Conservation (phyloP, 305 asterid genomes). For the Ajuga reptans region DNA sequence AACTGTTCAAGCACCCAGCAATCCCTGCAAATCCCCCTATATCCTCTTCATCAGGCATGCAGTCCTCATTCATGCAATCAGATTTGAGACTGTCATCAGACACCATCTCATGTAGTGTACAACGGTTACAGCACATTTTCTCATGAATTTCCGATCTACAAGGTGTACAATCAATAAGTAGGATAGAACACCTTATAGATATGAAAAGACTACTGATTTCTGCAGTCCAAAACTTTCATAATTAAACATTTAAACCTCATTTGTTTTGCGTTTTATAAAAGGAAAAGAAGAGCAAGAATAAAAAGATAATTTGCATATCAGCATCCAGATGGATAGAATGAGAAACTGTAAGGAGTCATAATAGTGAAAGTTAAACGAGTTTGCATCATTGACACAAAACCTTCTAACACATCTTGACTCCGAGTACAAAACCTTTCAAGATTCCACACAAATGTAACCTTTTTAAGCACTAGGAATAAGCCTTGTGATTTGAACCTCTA, state of each 20-base stretch:
- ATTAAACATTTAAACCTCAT: neutral
- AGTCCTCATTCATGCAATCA: conserved; percentile 20
- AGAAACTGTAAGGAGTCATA: neutral
- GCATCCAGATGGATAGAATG: neutral
- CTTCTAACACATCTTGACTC: too few relatives aligned
- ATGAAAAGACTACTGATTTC: neutral
- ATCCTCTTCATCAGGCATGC: conserved; percentile 57
- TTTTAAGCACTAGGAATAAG: too few relatives aligned
- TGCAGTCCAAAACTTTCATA: conserved; percentile 1
- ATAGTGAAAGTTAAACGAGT: neutral
- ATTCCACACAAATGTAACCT: too few relatives aligned
- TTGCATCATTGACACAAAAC: neutral
- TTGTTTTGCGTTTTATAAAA: neutral
- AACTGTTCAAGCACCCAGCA: conserved; percentile 59
- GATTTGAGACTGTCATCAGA: conserved; percentile 27
- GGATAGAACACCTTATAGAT: neutral
- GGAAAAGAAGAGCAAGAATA: neutral
- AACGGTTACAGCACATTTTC: conserved; percentile 76
- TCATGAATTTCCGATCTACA: conserved; percentile 89
- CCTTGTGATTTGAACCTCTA: too few relatives aligned
- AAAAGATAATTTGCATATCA: neutral
- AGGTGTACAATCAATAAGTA: conserved; percentile 19
- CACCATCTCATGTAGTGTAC: conserved; percentile 38
- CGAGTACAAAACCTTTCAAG: too few relatives aligned
- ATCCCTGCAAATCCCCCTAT: conserved; percentile 85